Evolutionary conservation across 495 filamentous ascomycete species (phyloP).

Genomic region (Lichina pygmaea): DNA sequence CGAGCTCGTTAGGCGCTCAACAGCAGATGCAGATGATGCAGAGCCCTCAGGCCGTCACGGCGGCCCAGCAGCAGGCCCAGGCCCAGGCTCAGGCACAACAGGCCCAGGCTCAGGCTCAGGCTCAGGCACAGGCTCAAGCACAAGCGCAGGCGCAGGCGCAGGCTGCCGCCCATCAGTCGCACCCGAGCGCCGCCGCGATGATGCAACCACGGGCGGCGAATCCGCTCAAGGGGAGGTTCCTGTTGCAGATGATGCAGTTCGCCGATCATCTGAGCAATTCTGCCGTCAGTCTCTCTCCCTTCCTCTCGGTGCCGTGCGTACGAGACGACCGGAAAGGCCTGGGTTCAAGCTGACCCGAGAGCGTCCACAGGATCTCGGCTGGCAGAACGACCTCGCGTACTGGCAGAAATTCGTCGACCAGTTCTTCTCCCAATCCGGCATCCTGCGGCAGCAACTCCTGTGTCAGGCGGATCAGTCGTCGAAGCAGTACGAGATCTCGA

Average conservation of each 20-base stretch:
- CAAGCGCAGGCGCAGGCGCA: background rate
- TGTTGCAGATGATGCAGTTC: constrained; percentile 40
- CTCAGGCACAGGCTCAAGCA: constrained; percentile 4
- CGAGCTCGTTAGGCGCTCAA: background rate
- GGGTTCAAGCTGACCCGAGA: constrained; percentile 5
- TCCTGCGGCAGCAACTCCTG: constrained; percentile 36
- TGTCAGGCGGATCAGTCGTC: constrained; percentile 18
- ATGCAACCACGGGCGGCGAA: constrained; percentile 24
- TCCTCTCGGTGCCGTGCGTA: background rate
- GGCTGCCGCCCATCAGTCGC: constrained; percentile 1
- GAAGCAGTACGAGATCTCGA: constrained; percentile 59
- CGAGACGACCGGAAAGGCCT: background rate
- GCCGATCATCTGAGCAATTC: constrained; percentile 43
- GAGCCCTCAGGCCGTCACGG: too few species aligned
- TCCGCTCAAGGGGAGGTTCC: constrained; percentile 24
- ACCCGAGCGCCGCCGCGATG: constrained; percentile 12
- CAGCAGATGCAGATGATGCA: too few species aligned
- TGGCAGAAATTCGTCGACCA: constrained; percentile 52
- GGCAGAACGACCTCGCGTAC: constrained; percentile 31
- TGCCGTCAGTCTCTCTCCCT: constrained; percentile 18
- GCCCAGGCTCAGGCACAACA: constrained; percentile 5
- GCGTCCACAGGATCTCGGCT: constrained; percentile 20
- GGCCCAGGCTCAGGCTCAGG: constrained; percentile 2
- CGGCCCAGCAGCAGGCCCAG: constrained; percentile 1
- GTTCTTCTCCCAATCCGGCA: constrained; percentile 47